These are phyloP conservation scores for Xenoacremonium recifei DNA, from an alignment of 2,329 filamentous ascomycete species.

Conservation along the genomic window DNA sequence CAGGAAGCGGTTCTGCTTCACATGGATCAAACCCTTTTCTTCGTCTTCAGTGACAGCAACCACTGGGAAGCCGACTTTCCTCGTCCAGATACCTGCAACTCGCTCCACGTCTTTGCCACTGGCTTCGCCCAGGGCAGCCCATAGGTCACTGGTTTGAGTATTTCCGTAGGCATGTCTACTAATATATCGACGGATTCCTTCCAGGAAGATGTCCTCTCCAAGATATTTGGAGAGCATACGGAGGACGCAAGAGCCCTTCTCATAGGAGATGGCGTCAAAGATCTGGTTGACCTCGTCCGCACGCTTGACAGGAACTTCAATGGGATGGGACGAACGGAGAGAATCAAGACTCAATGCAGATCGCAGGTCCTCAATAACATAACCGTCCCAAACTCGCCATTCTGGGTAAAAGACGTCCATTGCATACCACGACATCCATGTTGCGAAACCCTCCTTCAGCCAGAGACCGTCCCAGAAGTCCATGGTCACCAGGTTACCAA, in stretches of 20 bases:
- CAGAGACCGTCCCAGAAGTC: constrained; percentile 98
- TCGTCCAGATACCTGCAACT: constrained; percentile 96
- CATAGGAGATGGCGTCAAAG: constrained; percentile 96
- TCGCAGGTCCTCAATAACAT: constrained; percentile 90
- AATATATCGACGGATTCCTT: constrained; percentile 86
- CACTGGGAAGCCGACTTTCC: constrained; percentile 91
- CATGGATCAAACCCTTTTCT: constrained; percentile 68
- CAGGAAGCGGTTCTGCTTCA: constrained; percentile 95
- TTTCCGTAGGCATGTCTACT: constrained; percentile 98
- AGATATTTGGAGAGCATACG: constrained; percentile 97
- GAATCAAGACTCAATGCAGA: constrained; percentile 86
- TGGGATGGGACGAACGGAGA: constrained; percentile 89
- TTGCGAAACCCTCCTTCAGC: constrained; percentile 90
- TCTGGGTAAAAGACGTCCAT: constrained; percentile 95
- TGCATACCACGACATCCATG: constrained; percentile 60
- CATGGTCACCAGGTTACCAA: constrained; percentile 96
- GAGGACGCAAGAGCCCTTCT: constrained; percentile 91
- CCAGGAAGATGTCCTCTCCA: constrained; percentile 88
- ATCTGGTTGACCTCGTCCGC: constrained; percentile 98
- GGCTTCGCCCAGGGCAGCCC: constrained; percentile 81
- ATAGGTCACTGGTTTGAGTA: constrained; percentile 86
- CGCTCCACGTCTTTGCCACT: constrained; percentile 88
- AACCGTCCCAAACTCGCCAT: constrained; percentile 97
- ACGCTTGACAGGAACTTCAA: constrained; percentile 93
- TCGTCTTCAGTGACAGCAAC: constrained; percentile 72